Evolutionary conservation across 306 rosid species (phyloP), one percentile per base, ranked within the genome.

Genomic region (Sesbania bispinosa): DNA sequence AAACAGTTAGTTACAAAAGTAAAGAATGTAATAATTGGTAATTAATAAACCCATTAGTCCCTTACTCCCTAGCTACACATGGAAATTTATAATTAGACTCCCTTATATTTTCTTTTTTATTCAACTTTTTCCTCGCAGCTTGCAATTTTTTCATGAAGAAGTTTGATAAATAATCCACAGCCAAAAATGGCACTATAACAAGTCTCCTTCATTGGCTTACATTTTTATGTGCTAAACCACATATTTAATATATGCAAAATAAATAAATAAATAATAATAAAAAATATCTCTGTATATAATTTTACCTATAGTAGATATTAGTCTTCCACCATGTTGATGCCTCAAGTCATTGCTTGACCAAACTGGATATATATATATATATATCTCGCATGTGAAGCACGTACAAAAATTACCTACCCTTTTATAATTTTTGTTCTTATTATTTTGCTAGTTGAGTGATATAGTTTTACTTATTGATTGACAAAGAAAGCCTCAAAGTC

Each of bases 361-460:
- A 33, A 71, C 15, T 8, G 9, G 36, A n/a, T n/a, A n/a, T n/a
- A n/a, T n/a, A n/a, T n/a, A n/a, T n/a, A n/a, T n/a, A n/a, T n/a
- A n/a, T 32, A 60, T 45, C 29, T 46, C 60, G 61, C 69, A 60
- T 47, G 61, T 20, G 61, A 59, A 72, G 16, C 18, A 72, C 14
- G 20, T 41, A 69, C 39, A 2, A 24, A 20, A 27, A 24, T 5
- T 33, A 18, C 35, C 7, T 41, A 3, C 10, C 16, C 5, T 15
- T 51, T 24, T 14, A 39, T 29, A 7, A 26, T 20, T n/a, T 33
- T 51, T 21, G 7, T 23, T 43, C 6, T 14, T 55, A 26, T 15
- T 57, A 7, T 71, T 57, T 27, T 27, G 2, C 46, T 18, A 11
- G 77, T 57, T 30, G 24, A 58, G 47, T 7, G 2, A 58, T 13